Conservation (phyloP, 129 eudicot species). For the Artemisia argyi region DNA sequence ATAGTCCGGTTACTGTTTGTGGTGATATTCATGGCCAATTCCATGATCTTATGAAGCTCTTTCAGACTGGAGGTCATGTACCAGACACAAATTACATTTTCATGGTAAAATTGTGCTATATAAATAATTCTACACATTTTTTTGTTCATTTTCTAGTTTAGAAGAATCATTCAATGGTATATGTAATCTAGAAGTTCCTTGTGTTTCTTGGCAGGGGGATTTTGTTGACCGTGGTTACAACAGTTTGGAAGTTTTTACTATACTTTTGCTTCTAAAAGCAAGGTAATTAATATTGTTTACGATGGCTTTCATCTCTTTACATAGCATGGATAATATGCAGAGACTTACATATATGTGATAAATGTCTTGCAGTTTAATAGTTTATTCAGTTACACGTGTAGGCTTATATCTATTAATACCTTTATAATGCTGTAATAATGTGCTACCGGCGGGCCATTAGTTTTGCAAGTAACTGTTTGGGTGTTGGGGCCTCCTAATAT, state of each 20-base stretch:
- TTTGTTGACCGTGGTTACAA: constrained; percentile 99
- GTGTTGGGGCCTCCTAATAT: no score
- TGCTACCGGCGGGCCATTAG: background rate
- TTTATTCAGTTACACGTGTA: no score
- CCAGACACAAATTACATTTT: constrained; percentile 95
- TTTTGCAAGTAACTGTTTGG: background rate
- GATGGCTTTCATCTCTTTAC: background rate
- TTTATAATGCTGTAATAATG: background rate
- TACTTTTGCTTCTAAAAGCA: constrained; percentile 95
- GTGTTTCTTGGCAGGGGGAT: constrained; percentile 73
- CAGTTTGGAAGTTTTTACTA: constrained; percentile 97
- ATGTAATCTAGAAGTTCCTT: constrained; percentile 14
- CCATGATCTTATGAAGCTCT: constrained; percentile 95
- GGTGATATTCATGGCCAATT: constrained; percentile 99
- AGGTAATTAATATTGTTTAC: constrained; percentile 43
- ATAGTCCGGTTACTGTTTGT: constrained; percentile 98
- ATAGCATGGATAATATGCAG: constrained; percentile 10
- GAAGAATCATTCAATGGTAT: constrained; percentile 10
- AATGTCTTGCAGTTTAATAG: no score
- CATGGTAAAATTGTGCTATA: constrained; percentile 51
- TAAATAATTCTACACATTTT: background rate
- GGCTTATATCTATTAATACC: background rate
- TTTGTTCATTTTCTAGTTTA: constrained; percentile 2
- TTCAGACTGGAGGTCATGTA: constrained; percentile 99
- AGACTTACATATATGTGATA: background rate